Evolutionary conservation across 306 rosid genomes (phyloP).

Genomic region (Rosa multiflora): DNA sequence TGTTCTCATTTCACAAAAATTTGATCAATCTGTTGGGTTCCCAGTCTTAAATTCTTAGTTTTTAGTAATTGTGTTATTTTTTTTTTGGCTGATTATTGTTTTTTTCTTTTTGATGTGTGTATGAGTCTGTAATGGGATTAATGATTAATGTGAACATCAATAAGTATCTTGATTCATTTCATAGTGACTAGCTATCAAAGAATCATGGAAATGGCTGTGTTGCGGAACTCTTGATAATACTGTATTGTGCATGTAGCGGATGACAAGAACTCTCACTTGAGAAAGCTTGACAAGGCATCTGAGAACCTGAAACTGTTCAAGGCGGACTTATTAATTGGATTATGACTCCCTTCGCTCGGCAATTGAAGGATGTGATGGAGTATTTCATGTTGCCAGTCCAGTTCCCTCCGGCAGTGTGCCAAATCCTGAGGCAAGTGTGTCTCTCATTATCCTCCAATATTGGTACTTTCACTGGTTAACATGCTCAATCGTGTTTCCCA

Average conservation of each 20-base stretch:
- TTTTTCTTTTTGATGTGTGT: too few relatives aligned
- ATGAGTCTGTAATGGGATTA: too few relatives aligned
- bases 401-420: conserved; percentile 38
- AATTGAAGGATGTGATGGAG: conserved; percentile 41
- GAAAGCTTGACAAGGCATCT: conserved; percentile 29
- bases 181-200: not conserved
- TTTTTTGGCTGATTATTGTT: too few relatives aligned
- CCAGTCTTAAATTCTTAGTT: too few relatives aligned
- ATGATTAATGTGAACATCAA: not conserved
- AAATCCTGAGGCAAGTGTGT: conserved; percentile 37
- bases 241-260: conserved; percentile 23
- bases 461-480: not conserved
- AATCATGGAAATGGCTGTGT: conserved; percentile 1
- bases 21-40: too few relatives aligned
- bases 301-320: conserved; percentile 36
- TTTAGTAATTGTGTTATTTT: too few relatives aligned
- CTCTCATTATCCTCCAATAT: not conserved
- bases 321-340: conserved; percentile 40
- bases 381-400: conserved; percentile 52
- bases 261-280: conserved; percentile 36
- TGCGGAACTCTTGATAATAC: not conserved
- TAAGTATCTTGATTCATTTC: not conserved
- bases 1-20: too few relatives aligned
- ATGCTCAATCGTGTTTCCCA: not conserved
- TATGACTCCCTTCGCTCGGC: conserved; percentile 38